These are phyloP conservation scores for Lomentospora prolificans DNA, from an alignment of 2,329 filamentous ascomycete species.

Conservation along the genomic window DNA sequence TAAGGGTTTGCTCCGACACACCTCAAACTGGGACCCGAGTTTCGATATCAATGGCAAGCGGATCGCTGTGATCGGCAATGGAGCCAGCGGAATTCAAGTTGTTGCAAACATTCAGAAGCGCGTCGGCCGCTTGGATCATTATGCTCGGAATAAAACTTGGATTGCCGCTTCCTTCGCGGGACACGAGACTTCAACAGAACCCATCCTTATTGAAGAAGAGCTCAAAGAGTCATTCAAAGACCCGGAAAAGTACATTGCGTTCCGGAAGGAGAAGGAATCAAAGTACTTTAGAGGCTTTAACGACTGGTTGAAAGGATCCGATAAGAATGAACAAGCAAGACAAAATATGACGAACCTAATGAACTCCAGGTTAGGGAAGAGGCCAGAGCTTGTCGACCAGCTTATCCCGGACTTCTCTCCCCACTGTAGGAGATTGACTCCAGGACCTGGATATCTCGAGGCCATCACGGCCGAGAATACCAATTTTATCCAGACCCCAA, in stretches of 20 bases:
- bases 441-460: constrained; percentile 59
- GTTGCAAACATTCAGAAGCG: constrained; percentile 40
- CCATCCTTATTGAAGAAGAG: constrained; percentile 48
- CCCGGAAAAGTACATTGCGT: constrained; percentile 49
- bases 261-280: constrained; percentile 46
- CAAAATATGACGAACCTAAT: constrained; percentile 42
- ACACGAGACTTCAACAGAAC: constrained; percentile 41
- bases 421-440: constrained; percentile 54
- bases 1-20: constrained; percentile 46
- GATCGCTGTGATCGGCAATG: constrained; percentile 54
- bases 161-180: constrained; percentile 53
- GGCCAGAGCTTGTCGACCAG: constrained; percentile 44
- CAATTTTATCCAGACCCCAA: constrained; percentile 46
- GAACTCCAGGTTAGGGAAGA: constrained; percentile 38
- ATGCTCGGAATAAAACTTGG: constrained; percentile 57
- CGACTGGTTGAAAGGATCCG: constrained; percentile 42
- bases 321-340: constrained; percentile 36
- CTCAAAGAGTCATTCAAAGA: constrained; percentile 48
- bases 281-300: constrained; percentile 53
- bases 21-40: constrained; percentile 47
- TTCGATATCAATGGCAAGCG: constrained; percentile 39
- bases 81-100: constrained; percentile 50
- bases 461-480: constrained; percentile 52
- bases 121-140: constrained; percentile 48
- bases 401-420: constrained; percentile 55